phyloP scores from a whole-genome alignment of 2,329 filamentous ascomycete species.

The Trematosphaeria pertusa region DNA sequence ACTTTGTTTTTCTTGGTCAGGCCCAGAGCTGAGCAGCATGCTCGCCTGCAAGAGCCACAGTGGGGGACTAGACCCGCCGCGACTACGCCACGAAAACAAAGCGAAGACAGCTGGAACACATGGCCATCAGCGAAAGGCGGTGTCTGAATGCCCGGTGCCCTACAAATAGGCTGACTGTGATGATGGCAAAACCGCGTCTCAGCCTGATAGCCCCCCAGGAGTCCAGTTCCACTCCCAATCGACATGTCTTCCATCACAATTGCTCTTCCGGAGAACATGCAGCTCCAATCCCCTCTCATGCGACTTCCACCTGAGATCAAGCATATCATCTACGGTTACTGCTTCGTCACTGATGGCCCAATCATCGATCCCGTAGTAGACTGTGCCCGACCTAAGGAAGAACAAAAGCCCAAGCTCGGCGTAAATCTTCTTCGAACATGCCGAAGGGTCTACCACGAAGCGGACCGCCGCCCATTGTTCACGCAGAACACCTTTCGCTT shows the following conservation, averaged over 20 bases:
- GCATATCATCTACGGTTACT: slow-evolving; percentile 38
- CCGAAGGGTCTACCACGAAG: slow-evolving; percentile 43
- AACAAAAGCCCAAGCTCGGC: slow-evolving; percentile 21
- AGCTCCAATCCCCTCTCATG: slow-evolving; percentile 41
- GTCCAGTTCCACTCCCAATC: no score
- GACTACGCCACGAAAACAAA: neutral
- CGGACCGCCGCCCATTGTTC: slow-evolving; percentile 38
- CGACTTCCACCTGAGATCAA: slow-evolving; percentile 45
- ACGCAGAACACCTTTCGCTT: slow-evolving; percentile 47
- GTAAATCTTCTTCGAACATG: slow-evolving; percentile 46
- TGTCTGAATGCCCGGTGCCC: no score
- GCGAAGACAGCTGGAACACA: no score
- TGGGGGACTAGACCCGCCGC: neutral
- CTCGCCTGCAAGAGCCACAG: slow-evolving; percentile 1
- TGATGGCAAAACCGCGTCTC: neutral
- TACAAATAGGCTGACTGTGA: no score
- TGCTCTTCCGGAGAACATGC: slow-evolving; percentile 27
- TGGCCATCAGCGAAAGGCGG: no score
- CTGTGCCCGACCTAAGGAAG: slow-evolving; percentile 2
- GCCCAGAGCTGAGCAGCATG: neutral
- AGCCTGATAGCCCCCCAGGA: neutral
- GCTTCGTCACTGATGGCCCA: slow-evolving; percentile 31
- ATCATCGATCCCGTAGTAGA: slow-evolving; percentile 34
- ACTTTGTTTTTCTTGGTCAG: neutral
- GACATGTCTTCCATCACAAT: slow-evolving; percentile 17